Evolutionary conservation across 2,329 filamentous ascomycete genomes (phyloP).

Genomic region (Fusarium transvaalense): DNA sequence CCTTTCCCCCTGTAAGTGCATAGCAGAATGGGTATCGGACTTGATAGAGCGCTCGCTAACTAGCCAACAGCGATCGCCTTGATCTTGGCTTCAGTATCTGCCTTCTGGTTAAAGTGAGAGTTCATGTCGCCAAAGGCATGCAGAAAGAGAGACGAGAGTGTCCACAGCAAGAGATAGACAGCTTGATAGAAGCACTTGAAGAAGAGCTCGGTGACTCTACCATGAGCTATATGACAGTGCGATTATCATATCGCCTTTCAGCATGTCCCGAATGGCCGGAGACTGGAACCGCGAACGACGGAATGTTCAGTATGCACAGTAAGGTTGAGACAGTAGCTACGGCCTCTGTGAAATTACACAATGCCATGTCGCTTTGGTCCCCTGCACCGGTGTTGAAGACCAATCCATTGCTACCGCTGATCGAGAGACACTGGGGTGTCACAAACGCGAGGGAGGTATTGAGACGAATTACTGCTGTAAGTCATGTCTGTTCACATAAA

Average conservation of each 20-base stretch:
- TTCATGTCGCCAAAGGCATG: conserved; percentile 45
- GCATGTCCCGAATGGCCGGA: conserved; percentile 60
- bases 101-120: conserved; percentile 61
- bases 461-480: conserved; percentile 48
- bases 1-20: conserved; percentile 57
- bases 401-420: conserved; percentile 59
- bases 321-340: conserved; percentile 65
- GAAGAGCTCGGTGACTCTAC: conserved; percentile 64
- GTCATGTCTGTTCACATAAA: conserved; percentile 9
- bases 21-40: not conserved
- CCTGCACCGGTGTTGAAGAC: conserved; percentile 55
- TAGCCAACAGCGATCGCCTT: conserved; percentile 55
- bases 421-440: conserved; percentile 63
- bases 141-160: conserved; percentile 38
- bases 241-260: conserved; percentile 68
- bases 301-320: conserved; percentile 59
- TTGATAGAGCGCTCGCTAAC: conserved; percentile 22
- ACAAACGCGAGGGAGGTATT: conserved; percentile 59
- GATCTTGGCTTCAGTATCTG: conserved; percentile 60
- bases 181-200: conserved; percentile 70
- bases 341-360: conserved; percentile 64
- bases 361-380: conserved; percentile 65
- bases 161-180: conserved; percentile 61
- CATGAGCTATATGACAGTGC: conserved; percentile 64
- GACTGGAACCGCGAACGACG: conserved; percentile 47